Conservation (phyloP, 129 eudicot genomes). For the Chrysanthemum makinoi region DNA sequence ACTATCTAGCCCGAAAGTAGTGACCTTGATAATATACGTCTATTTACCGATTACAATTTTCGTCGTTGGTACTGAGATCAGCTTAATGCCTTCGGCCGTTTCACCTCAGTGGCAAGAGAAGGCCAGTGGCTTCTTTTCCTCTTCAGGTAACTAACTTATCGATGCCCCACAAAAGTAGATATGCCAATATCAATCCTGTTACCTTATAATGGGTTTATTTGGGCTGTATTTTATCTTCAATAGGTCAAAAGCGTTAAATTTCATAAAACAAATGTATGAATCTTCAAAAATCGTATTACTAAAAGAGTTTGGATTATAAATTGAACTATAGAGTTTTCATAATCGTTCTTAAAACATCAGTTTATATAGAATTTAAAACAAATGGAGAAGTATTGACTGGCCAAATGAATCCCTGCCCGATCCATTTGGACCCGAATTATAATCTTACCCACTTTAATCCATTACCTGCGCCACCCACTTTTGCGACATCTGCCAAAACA, state of each 20-base stretch:
- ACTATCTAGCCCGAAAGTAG: conserved; percentile 12
- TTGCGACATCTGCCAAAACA: not conserved
- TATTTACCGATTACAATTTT: not conserved
- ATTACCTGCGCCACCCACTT: not conserved
- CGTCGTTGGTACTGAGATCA: conserved; percentile 24
- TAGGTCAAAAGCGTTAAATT: not conserved
- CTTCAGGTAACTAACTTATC: conserved; percentile 62
- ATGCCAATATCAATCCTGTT: not conserved
- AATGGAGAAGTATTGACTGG: conserved; percentile 4
- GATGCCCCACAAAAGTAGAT: not conserved
- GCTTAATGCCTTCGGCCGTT: conserved; percentile 65
- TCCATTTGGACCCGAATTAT: not conserved
- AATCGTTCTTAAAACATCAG: not conserved
- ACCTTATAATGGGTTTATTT: not conserved
- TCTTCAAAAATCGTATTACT: not conserved
- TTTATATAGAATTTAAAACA: not conserved
- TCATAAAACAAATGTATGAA: not conserved
- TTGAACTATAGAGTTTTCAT: not conserved
- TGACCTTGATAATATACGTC: conserved; percentile 2
- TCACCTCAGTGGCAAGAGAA: conserved; percentile 99
- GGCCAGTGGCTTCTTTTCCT: conserved; percentile 82
- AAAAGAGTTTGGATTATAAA: not conserved
- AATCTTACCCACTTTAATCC: not conserved
- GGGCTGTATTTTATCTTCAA: not conserved
- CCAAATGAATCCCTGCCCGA: not conserved